A percentile compares a stretch with the other conserved stretches of the same genome.
These are phyloP conservation scores for Spizellomyces sp. DNA, from an alignment of 192 early-diverging fungal species.

Conservation along the genomic window DNA sequence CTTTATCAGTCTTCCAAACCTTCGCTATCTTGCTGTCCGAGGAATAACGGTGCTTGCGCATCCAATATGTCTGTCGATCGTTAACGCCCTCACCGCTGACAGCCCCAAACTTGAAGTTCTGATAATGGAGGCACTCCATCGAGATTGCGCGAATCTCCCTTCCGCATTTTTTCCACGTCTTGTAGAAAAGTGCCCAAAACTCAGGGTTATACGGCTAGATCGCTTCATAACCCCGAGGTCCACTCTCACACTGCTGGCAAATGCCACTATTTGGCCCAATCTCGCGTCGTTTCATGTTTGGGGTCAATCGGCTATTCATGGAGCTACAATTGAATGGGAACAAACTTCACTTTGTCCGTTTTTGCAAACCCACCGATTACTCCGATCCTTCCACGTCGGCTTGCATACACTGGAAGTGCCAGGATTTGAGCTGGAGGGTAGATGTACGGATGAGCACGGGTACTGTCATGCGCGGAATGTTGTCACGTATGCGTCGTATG, in stretches of 20 bases:
- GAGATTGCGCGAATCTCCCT: neutral
- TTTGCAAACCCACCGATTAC: neutral
- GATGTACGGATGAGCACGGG: neutral
- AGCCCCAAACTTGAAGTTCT: neutral
- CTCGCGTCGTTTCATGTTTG: neutral
- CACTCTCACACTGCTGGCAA: neutral
- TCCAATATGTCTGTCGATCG: neutral
- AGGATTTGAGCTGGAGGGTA: neutral
- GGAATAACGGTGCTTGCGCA: neutral
- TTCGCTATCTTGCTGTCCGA: neutral
- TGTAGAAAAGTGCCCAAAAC: neutral
- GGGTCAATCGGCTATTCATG: neutral
- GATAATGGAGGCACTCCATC: neutral
- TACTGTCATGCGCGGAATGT: neutral
- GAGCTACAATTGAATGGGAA: neutral
- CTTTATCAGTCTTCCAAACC: neutral
- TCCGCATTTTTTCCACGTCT: neutral
- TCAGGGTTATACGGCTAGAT: neutral
- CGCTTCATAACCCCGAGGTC: neutral
- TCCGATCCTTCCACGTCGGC: conserved; percentile 5
- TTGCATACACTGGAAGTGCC: neutral
- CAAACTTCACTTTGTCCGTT: neutral
- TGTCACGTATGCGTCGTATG: neutral
- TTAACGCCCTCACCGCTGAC: neutral
- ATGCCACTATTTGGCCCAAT: neutral